These are phyloP conservation scores for Lactuca sativa DNA, from an alignment of 129 eudicot genomes.

Conservation along the genomic window DNA sequence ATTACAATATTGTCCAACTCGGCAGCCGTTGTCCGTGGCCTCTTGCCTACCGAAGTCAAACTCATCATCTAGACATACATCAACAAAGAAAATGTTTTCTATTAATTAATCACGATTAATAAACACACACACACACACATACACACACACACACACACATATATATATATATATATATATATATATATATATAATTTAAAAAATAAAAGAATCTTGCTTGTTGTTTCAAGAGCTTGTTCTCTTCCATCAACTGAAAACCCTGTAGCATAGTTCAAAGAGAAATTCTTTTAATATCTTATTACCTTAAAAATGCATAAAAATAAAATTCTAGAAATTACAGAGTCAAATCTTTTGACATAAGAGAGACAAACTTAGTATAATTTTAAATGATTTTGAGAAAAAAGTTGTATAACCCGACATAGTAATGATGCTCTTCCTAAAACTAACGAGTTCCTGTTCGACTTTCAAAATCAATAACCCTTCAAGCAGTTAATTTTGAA, in stretches of 20 bases:
- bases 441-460: constrained; percentile 1
- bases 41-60: constrained; percentile 37
- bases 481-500: not conserved
- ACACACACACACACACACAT: not conserved
- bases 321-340: not conserved
- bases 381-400: not conserved
- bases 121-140: not conserved
- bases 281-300: not conserved
- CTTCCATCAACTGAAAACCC: constrained; percentile 54
- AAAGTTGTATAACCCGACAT: not conserved
- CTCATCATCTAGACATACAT: constrained; percentile 31
- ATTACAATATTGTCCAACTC: constrained; percentile 27
- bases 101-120: not conserved
- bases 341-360: constrained; percentile 9
- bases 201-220: constrained; percentile 30
- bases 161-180: not conserved
- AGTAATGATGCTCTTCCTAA: not conserved
- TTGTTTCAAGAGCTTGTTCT: constrained; percentile 50
- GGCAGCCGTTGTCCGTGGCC: constrained; percentile 21
- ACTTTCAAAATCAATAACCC: constrained; percentile 1
- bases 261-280: constrained; percentile 21
- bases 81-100: not conserved
- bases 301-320: not conserved
- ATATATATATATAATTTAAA: not conserved
- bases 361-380: not conserved